These are phyloP conservation scores for Phytophthora europaea DNA, from an alignment of 352 stramenopile species.

Conservation along the genomic window DNA sequence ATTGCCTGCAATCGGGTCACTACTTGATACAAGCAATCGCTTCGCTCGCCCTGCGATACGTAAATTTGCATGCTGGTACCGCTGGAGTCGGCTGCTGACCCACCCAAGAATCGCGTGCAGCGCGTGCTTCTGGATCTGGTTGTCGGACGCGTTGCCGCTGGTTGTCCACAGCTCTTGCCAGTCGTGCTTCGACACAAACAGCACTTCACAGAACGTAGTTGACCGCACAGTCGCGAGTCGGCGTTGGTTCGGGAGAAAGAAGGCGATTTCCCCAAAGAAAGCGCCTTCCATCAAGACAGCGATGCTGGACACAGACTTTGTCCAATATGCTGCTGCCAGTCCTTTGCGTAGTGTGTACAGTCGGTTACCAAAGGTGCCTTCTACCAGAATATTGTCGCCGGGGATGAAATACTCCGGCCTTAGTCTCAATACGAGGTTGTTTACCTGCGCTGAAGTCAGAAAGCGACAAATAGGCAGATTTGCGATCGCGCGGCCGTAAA, in stretches of 20 bases:
- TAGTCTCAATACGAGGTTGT: constrained; percentile 60
- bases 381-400: constrained; percentile 32
- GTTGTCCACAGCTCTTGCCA: constrained; percentile 70
- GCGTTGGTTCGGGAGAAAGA: constrained; percentile 70
- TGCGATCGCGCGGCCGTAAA: constrained; percentile 61
- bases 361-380: constrained; percentile 53
- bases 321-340: constrained; percentile 53
- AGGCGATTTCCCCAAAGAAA: constrained; percentile 72
- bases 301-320: constrained; percentile 14
- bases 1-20: background rate
- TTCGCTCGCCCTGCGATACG: constrained; percentile 50
- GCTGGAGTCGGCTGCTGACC: constrained; percentile 52
- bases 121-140: constrained; percentile 63
- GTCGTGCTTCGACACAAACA: constrained; percentile 65
- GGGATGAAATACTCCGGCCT: constrained; percentile 64
- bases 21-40: constrained; percentile 5
- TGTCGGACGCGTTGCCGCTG: constrained; percentile 43
- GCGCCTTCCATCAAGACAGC: constrained; percentile 33
- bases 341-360: constrained; percentile 75
- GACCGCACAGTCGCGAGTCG: constrained; percentile 72
- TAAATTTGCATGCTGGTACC: constrained; percentile 56
- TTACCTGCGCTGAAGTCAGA: constrained; percentile 56
- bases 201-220: constrained; percentile 64
- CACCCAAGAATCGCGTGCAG: constrained; percentile 71
- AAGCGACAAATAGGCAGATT: constrained; percentile 61